These are phyloP conservation scores for Carex parvula DNA, from an alignment of 176 grass and related monocot genomes.

Conservation along the genomic window DNA sequence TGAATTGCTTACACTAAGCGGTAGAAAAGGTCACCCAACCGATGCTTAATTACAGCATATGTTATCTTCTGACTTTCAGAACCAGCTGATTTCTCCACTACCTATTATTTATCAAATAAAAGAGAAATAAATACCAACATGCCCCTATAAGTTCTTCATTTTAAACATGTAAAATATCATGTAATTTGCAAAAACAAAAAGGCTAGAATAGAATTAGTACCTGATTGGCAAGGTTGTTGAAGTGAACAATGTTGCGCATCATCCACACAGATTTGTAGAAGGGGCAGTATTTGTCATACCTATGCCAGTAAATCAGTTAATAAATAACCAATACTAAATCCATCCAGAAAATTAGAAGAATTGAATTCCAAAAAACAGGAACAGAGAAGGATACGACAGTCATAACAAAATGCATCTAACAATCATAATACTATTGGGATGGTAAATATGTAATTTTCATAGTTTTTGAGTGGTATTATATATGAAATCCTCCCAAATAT, in stretches of 20 bases:
- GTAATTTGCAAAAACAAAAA: conserved; percentile 16
- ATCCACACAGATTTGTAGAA: conserved; percentile 99
- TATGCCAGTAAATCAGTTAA: conserved; percentile 26
- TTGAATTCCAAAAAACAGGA: not conserved
- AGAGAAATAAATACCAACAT: conserved; percentile 4
- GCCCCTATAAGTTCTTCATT: not conserved
- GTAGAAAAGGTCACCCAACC: conserved; percentile 81
- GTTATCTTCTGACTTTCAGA: conserved; percentile 92
- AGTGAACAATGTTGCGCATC: conserved; percentile 93
- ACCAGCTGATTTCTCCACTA: conserved; percentile 79
- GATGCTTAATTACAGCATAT: conserved; percentile 77
- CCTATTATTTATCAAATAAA: conserved; percentile 35
- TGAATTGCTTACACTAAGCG: conserved; percentile 76
- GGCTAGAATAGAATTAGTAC: conserved; percentile 24
- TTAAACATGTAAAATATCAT: conserved; percentile 6
- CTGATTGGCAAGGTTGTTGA: conserved; percentile 79
- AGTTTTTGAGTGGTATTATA: too few species aligned
- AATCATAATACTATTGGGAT: too few species aligned
- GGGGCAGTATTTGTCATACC: conserved; percentile 88
- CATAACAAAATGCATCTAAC: too few species aligned
- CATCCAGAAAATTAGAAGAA: not conserved
- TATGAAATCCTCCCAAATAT: too few species aligned
- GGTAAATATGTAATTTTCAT: too few species aligned
- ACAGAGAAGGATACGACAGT: not conserved
- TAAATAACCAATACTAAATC: conserved; percentile 6